Evolutionary conservation across 2,329 filamentous ascomycete species (phyloP), one percentile per base, ranked within the genome.

Genomic region (Thielaviopsis cerberus): DNA sequence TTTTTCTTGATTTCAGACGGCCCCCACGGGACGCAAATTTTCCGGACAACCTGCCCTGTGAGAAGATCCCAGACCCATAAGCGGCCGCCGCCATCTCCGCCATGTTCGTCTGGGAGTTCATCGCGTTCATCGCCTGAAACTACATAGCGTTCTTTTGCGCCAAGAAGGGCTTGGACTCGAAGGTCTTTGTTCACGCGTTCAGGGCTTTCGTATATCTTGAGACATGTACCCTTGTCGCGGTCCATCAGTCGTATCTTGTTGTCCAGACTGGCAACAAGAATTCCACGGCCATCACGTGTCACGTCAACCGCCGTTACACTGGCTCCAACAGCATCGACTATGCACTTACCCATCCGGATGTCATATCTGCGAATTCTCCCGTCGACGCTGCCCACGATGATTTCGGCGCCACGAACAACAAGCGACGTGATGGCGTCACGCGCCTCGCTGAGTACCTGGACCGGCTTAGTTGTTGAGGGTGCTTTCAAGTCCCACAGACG

Each of bases 41-140:
- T 80, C 30, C 85, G 80, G 59, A 80, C 74, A 55, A 86, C 67
- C 57, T 82, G 78, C 1, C 88, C 90, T 5, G 78, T 84, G 57
- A 95, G 68, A 22, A 94, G 72, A 71, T 96, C 89, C 91, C 91
- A 97, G 1, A 81, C 87, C 73, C 83, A 83, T 7, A 89, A 70
- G 65, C 75, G 75, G 1, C 85, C 86, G 59, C 68, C 59, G 13
- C 15, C 48, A 59, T 62, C 62, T 64, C 62, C 25, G 45, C 58
- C 41, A 22, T n/a, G n/a, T n/a, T n/a, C n/a, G n/a, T 61, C 67
- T 1, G 63, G 65, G 57, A 78, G 75, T 69, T 96, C 90, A 65
- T 89, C 88, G 7, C 91, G 75, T 69, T 96, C 90, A 65, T 89
- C 88, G 7, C 91, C 91, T 55, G 81, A 85, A 3, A 96, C 65